Evolutionary conservation across 108 stramenopile genomes (phyloP), one percentile per base, ranked within the genome.

Genomic region (Schizochytrium sp.): DNA sequence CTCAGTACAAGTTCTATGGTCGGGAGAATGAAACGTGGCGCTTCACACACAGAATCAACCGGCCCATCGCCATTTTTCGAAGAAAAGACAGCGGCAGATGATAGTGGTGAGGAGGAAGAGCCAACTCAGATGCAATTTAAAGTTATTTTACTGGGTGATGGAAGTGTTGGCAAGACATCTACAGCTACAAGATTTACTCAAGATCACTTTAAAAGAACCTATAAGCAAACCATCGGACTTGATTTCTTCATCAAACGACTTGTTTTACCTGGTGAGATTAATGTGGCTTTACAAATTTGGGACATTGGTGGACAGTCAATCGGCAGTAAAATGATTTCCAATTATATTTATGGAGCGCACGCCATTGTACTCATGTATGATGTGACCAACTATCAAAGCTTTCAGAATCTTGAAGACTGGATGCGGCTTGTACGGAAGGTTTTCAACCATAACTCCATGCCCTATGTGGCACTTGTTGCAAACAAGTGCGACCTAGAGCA

Each of bases 231-330:
- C 0, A 93, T 95, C 58, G 94, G 94, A 4, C 88, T 95, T 15
- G 94, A 95, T 90, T 95, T 95, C 88, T 94, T 95, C 88, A 92
- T 95, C 44, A 94, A 94, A 47, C 61, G 92, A 19, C 73, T 94
- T 45, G 40, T 89, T 59, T 92, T 95, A 19, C 93, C 93, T 44
- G 91, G 93, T 61, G 89, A 88, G 58, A 53, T 87, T 19, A 88
- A 91, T 12, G 91, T 94, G 15, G 89, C 93, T 28, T n/a, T 94
- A 61, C 94, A 94, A 69, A 89, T 95, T 12, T 94, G 94, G 94
- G 93, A 95, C 49, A 93, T 95, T 47, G 94, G 94, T 8, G 94
- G 94, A 4, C 94, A 95, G 91, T 92, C 91, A 57, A 94, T 94
- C 47, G 91, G 92, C 7, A 91, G 90, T 50, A 94, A 94, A 88